A percentile compares a stretch with the other conserved stretches of the same genome.
Conservation (phyloP, 2,329 filamentous ascomycete species). For the Berkeleyomyces basicola region DNA sequence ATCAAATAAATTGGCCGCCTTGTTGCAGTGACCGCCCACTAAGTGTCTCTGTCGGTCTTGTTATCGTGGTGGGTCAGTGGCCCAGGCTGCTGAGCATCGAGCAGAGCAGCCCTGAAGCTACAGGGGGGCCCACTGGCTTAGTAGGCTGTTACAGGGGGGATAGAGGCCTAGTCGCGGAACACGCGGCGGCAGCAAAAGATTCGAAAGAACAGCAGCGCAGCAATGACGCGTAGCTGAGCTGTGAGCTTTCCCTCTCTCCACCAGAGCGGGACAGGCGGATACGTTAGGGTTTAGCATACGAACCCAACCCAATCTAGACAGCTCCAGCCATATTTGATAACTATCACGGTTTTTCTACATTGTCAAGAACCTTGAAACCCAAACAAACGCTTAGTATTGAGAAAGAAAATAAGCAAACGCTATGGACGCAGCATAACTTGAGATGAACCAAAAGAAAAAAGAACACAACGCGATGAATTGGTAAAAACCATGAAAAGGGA, state of each 20-base stretch:
- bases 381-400: neutral
- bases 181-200: neutral
- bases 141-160: neutral
- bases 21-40: neutral
- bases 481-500: constrained; percentile 9
- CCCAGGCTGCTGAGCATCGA: neutral
- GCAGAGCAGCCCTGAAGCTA: neutral
- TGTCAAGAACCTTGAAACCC: neutral
- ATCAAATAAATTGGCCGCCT: neutral
- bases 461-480: constrained; percentile 2
- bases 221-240: neutral
- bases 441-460: neutral
- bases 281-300: neutral
- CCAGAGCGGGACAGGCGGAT: neutral
- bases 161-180: neutral
- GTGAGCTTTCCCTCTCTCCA: neutral
- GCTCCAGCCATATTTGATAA: neutral
- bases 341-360: neutral
- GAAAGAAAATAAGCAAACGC: neutral
- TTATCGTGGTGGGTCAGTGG: neutral
- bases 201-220: neutral
- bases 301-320: neutral
- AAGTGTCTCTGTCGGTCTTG: too few relatives aligned
- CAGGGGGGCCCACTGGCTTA: neutral
- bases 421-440: constrained; percentile 7